Base-by-base conservation (phyloP, 352 stramenopile genomes). In the Phytophthora pseudosyringae region DNA sequence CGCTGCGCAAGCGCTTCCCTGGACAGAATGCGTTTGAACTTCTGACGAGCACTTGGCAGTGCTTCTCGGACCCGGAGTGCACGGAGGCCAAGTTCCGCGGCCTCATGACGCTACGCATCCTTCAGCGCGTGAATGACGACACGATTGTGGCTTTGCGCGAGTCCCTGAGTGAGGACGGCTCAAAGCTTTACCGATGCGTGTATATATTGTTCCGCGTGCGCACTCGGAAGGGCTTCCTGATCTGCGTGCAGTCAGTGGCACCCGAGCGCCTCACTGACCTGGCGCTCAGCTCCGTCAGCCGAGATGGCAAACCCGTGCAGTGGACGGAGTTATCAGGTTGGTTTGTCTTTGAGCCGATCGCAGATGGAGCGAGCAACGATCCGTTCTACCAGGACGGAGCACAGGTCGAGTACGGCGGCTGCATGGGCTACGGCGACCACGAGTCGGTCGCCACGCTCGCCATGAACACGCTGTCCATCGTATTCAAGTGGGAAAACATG, bases 141-240 rank as follows among this genome's bases (percentile, higher is more conserved):
- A 88, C 76, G n/a, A 71, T 92, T 31, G 73, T 92, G 33, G 81
- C 81, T 25, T 41, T 92, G 46, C 79, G 83, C 8, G 82, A 90
- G 60, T 77, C 71, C 3, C 18, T 62, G 28, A 86, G 74, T 35
- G 63, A 71, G 3, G 80, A 86, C 32, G 65, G 59, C 36, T 44
- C 62, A 31, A 86, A 74, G 40, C 49, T 89, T 15, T 92, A 81
- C 49, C 83, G 83, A 46, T 86, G 71, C 16, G 81, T 89, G 56
- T 88, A 90, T 69, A 59, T 92, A 55, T 69, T 92, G 52, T 89
- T 90, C 59, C 83, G 83, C 33, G 78, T 92, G 47, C 83, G 80
- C 13, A 90, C 81, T 18, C 72, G 75, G 25, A 79, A 76, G 7
- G 83, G 83, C 4, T 90, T 89, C 29, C 48, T 92, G 38, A 81